Base-by-base conservation (phyloP, 129 eudicot genomes). In the Ambrosia trifida region DNA sequence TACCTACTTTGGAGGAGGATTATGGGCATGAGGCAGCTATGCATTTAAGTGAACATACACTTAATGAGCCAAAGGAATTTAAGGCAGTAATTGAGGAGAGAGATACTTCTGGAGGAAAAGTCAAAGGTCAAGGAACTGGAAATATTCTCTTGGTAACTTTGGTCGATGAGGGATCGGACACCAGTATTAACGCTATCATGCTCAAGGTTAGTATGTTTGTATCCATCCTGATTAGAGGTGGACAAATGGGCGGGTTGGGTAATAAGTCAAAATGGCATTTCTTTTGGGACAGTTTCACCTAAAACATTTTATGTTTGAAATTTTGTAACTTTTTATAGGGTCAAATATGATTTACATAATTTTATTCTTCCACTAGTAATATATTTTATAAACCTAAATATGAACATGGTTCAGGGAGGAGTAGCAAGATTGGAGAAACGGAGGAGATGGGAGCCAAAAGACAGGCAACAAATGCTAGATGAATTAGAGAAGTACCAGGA, bases 61-160 rank as follows among this genome's bases (percentile, higher is more conserved):
- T 90, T 24, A 64, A 59, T 54, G 82, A 75, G 72, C 82, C 87
- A 12, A 89, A 89, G 72, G 91, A 90, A 78, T 88, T 95, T 53
- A 86, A 35, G 85, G 97, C 96, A 3, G 76, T 87, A 43, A 80
- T 95, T 10, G 94, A 90, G 81, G 99, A 90, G 17, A 81, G 77
- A 63, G 99, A 95, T 79, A 72, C 89, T 10, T 85, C 99, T 3
- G 96, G 88, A 8, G 99, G 99, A 24, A 90, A 90, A 84, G 90
- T 82, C 12, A 95, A 95, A 85, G 99, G 97, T 46, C 97, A 95
- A 79, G 99, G 99, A 74, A 95, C 96, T 43, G 97, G 99, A 52
- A 84, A 81, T 28, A 46, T 90, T 24, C 83, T 90, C 16, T 47
- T 95, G 85, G 96, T 95, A 4, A 84, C 91, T 44, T 76, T 95